Base-by-base conservation (phyloP, 164 flowering plant species). In the Chimonanthus praecox region DNA sequence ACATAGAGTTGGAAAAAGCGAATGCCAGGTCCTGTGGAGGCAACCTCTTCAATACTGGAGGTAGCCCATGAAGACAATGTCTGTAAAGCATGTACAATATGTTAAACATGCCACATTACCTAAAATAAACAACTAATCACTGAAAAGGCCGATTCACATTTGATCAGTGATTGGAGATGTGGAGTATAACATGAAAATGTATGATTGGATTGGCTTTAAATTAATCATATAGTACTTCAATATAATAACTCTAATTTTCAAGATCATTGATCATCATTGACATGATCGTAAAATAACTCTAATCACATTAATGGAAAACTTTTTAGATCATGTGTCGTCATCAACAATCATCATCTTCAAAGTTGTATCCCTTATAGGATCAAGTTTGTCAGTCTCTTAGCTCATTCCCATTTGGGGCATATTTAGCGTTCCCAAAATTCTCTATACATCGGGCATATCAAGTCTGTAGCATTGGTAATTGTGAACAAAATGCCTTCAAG, bases 1-100 rank as follows among this genome's bases (percentile, higher is more conserved):
- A 93, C 97, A 83, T 89, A 94, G 78, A 94, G 92, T 79, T 94
- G 98, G 85, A 92, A 92, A 79, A 94, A 91, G 4, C 92, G 92
- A 74, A 89, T 83, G 65, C 92, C 96, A 69, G 89, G 89, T 64
- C 94, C 92, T 1, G 94, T 87, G n/a, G 96, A 89, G 69, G 98
- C 92, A 76, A 92, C 96, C 80, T 94, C 98, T 77, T 92, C 97
- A 46, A 89, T 92, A 77, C 94, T 94, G 62, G 91, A 94, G 71
- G 98, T 94, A 72, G 89, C 85, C 94, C 90, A 92, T 49, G 96
- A 86, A 46, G 98, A 94, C 50, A 94, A 64, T 58, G 94, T 90
- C 98, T 93, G 82, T 33, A 75, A 72, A 63, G 81, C 5, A 68
- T 18, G 54, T 54, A 68, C 13, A 47, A 68, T 68, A 47, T 9